These are phyloP conservation scores for Cercospora janseana DNA, from an alignment of 2,329 filamentous ascomycete species.

Conservation along the genomic window DNA sequence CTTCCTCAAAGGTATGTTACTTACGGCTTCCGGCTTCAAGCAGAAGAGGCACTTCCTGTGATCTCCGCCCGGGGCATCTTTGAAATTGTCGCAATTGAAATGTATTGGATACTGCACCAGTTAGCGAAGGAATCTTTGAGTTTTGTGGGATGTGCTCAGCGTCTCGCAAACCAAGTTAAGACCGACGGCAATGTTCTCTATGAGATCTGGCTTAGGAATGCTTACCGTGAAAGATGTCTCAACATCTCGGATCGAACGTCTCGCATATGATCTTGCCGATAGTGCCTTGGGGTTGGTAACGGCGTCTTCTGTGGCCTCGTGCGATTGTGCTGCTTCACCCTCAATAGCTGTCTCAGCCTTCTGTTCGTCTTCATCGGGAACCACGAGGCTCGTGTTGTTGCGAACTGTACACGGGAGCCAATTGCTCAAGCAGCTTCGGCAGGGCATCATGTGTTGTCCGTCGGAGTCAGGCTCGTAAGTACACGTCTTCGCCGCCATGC, in stretches of 20 bases:
- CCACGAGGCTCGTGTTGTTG: not conserved
- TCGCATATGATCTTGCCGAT: not conserved
- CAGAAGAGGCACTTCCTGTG: too few relatives aligned
- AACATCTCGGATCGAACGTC: constrained; percentile 28
- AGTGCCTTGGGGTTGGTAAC: not conserved
- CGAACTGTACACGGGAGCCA: constrained; percentile 9
- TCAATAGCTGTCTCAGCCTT: not conserved
- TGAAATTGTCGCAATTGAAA: constrained; percentile 37
- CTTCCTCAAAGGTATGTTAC: too few relatives aligned
- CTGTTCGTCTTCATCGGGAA: too few relatives aligned
- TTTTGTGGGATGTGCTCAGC: not conserved
- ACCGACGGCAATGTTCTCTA: too few relatives aligned
- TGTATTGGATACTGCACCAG: constrained; percentile 39
- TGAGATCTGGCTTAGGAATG: too few relatives aligned
- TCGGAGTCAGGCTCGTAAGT: constrained; percentile 5
- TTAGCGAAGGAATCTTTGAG: not conserved
- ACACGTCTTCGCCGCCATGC: not conserved
- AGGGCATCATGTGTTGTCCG: constrained; percentile 12
- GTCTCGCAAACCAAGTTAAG: too few relatives aligned
- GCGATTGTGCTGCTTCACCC: not conserved
- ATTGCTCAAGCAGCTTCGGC: constrained; percentile 7
- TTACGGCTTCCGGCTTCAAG: too few relatives aligned
- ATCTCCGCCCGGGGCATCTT: too few relatives aligned
- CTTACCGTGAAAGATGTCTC: constrained; percentile 38
- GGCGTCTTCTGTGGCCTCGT: not conserved